phyloP scores from a whole-genome alignment of 352 stramenopile genomes.

The Globisporangium yorkense region DNA sequence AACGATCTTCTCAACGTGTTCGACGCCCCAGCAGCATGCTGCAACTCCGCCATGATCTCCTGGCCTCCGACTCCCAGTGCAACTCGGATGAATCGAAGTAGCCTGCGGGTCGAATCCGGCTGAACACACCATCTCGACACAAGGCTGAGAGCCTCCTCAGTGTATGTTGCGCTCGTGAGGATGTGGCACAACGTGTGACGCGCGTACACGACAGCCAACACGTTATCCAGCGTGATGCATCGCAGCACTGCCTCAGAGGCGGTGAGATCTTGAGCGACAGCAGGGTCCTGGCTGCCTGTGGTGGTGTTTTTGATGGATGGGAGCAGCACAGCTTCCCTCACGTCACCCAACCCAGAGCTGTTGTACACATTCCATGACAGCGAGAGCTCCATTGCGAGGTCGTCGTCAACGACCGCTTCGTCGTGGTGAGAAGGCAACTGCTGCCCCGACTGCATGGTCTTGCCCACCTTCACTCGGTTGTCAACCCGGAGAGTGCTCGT shows the following conservation, averaged over 20 bases:
- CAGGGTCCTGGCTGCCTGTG: neutral
- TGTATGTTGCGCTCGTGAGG: conserved; percentile 6
- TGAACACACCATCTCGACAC: conserved; percentile 16
- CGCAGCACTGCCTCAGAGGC: conserved; percentile 23
- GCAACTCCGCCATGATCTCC: conserved; percentile 8
- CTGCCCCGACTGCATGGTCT: too few relatives aligned
- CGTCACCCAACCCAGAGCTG: neutral
- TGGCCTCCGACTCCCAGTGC: conserved; percentile 19
- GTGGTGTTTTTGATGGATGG: neutral
- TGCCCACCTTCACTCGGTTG: too few relatives aligned
- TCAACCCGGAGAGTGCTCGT: too few relatives aligned
- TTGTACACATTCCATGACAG: neutral
- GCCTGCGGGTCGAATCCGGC: conserved; percentile 7
- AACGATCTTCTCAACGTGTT: neutral
- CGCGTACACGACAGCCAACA: conserved; percentile 24
- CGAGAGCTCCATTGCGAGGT: conserved; percentile 2
- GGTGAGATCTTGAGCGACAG: neutral
- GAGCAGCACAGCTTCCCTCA: neutral
- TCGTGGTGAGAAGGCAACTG: conserved; percentile 16
- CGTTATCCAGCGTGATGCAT: conserved; percentile 20
- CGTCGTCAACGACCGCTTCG: conserved; percentile 3
- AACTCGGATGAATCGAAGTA: conserved; percentile 22
- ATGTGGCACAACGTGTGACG: conserved; percentile 22
- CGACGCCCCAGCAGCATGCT: neutral
- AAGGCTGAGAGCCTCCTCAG: conserved; percentile 10